Conservation (phyloP, 1,284 basidiomycete species). For the Leucoagaricus sp. region DNA sequence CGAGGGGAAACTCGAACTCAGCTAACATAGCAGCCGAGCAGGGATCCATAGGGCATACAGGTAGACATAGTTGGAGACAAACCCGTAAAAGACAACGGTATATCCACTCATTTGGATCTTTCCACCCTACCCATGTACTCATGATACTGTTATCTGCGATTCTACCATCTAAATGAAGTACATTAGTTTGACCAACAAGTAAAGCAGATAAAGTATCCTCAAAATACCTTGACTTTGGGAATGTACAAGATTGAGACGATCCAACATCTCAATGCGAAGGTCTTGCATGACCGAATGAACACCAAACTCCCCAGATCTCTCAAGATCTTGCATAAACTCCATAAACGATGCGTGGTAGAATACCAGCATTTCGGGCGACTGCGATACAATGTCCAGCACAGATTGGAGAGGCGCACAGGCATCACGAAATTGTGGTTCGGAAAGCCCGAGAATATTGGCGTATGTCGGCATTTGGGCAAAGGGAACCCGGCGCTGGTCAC, state of each 20-base stretch:
- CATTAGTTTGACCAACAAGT: no score
- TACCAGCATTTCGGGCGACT: neutral
- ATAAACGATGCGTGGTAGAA: neutral
- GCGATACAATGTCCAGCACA: neutral
- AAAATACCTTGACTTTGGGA: no score
- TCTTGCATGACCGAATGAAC: neutral
- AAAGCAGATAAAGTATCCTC: no score
- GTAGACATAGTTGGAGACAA: neutral
- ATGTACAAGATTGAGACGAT: no score
- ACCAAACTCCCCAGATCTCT: neutral
- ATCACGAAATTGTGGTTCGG: neutral
- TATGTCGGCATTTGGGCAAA: neutral
- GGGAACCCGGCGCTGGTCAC: no score
- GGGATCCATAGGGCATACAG: neutral
- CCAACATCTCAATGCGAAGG: no score
- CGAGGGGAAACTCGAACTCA: neutral
- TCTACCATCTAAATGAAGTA: no score
- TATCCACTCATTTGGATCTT: neutral
- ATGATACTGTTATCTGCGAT: no score
- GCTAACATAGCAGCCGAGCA: neutral
- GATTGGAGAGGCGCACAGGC: neutral
- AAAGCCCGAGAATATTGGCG: neutral
- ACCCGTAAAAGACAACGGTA: neutral
- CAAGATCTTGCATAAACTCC: neutral
- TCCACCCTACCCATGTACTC: no score